Evolutionary conservation across 2,329 filamentous ascomycete species (phyloP).

Genomic region (Alternaria conjuncta): DNA sequence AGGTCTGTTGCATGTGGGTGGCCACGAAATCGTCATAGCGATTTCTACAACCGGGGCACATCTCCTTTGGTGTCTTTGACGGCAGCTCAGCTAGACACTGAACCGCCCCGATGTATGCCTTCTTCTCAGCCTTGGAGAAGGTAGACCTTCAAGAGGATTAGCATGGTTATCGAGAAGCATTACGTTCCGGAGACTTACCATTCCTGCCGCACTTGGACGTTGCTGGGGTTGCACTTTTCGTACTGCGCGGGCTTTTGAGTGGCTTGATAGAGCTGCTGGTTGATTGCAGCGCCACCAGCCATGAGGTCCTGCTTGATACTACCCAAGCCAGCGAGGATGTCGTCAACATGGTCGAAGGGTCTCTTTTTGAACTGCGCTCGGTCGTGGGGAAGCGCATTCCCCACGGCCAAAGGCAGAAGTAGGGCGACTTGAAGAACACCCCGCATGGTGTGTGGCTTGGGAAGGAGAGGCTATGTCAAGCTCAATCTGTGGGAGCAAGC

Average conservation of each 20-base stretch:
- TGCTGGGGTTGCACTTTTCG: conserved; percentile 46
- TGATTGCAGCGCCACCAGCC: conserved; percentile 27
- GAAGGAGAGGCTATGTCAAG: not conserved
- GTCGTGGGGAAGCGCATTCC: not conserved
- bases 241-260: conserved; percentile 22
- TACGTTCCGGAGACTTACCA: conserved; percentile 41
- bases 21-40: conserved; percentile 40
- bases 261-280: conserved; percentile 31
- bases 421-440: not conserved
- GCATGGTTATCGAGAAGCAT: not conserved
- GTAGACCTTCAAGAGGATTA: not conserved
- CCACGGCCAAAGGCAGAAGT: not conserved
- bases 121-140: conserved; percentile 32
- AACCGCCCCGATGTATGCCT: conserved; percentile 38
- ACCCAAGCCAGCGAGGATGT: not conserved
- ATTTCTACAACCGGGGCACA: conserved; percentile 33
- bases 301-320: conserved; percentile 17
- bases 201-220: conserved; percentile 50
- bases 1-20: conserved; percentile 36
- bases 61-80: conserved; percentile 24
- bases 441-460: not conserved
- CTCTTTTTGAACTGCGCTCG: not conserved
- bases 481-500: not conserved
- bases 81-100: conserved; percentile 33
- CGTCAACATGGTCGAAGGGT: not conserved